Conservation (phyloP, 2,329 filamentous ascomycete species). For the Trichophyton rubrum region DNA sequence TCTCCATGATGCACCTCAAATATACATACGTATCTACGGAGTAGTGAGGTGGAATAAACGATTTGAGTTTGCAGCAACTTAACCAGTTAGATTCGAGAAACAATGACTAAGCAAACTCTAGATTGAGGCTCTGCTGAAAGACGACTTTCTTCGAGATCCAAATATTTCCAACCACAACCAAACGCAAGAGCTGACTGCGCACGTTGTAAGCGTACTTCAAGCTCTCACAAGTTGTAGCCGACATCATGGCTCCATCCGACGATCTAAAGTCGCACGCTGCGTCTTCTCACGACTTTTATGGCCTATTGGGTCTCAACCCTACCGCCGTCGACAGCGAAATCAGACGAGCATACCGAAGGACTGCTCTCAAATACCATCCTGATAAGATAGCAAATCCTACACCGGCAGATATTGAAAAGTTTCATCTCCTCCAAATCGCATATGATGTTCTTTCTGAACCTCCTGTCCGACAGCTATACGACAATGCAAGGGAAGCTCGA, state of each 20-base stretch:
- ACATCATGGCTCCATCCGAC: constrained; percentile 27
- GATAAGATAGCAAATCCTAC: constrained; percentile 71
- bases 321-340: constrained; percentile 59
- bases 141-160: not conserved
- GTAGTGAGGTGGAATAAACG: too few relatives aligned
- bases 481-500: constrained; percentile 59
- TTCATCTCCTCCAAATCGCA: constrained; percentile 76
- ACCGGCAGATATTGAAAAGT: constrained; percentile 58
- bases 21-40: too few relatives aligned
- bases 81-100: not conserved
- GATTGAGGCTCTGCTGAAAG: not conserved
- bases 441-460: constrained; percentile 67
- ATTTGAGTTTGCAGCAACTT: too few relatives aligned
- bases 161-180: not conserved
- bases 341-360: constrained; percentile 70
- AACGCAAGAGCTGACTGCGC: not conserved
- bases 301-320: constrained; percentile 55
- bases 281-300: constrained; percentile 62
- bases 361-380: constrained; percentile 81
- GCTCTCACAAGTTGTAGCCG: not conserved
- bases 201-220: not conserved
- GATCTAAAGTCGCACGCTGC: constrained; percentile 46
- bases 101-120: not conserved
- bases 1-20: too few relatives aligned
- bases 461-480: constrained; percentile 62